These are phyloP conservation scores for Russula sp. DNA, from an alignment of 768 basidiomycete species.

Conservation along the genomic window DNA sequence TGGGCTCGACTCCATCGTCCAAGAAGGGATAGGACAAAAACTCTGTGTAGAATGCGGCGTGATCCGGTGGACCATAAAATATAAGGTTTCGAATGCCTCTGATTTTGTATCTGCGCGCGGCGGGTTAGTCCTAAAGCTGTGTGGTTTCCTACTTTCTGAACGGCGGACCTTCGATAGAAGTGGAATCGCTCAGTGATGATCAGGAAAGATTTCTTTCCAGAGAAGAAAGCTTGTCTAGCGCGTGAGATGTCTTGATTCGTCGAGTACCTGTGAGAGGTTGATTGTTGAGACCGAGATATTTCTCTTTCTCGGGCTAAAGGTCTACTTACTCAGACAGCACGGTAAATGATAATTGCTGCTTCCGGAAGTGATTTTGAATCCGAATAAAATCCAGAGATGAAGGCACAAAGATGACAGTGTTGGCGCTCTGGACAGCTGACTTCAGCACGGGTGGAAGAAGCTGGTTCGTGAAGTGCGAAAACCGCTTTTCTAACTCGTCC, in stretches of 20 bases:
- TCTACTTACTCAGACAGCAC: conserved; percentile 80
- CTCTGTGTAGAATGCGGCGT: conserved; percentile 89
- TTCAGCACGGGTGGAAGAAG: conserved; percentile 79
- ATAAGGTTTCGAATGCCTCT: conserved; percentile 88
- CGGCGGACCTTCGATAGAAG: conserved; percentile 75
- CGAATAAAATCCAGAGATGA: conserved; percentile 97
- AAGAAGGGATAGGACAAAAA: conserved; percentile 86
- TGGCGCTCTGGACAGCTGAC: conserved; percentile 88
- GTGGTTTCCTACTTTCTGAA: conserved; percentile 2
- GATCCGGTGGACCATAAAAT: conserved; percentile 89
- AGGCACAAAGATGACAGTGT: conserved; percentile 84
- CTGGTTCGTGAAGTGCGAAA: conserved; percentile 81
- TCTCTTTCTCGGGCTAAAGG: background rate
- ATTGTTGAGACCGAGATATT: background rate
- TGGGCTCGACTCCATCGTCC: conserved; percentile 77
- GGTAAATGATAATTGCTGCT: conserved; percentile 62
- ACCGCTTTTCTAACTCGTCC: conserved; percentile 82
- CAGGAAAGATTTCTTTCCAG: conserved; percentile 76
- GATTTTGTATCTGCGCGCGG: conserved; percentile 67
- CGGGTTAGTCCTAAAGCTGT: conserved; percentile 1
- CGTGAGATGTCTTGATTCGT: conserved; percentile 91
- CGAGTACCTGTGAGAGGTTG: conserved; percentile 56
- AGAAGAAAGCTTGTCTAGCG: conserved; percentile 89
- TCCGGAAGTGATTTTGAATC: conserved; percentile 79
- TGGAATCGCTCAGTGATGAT: conserved; percentile 97